A percentile compares a stretch with the other conserved stretches of the same genome.
Conservation (phyloP, 208 protist species). For the Tetramitus jugosus region DNA sequence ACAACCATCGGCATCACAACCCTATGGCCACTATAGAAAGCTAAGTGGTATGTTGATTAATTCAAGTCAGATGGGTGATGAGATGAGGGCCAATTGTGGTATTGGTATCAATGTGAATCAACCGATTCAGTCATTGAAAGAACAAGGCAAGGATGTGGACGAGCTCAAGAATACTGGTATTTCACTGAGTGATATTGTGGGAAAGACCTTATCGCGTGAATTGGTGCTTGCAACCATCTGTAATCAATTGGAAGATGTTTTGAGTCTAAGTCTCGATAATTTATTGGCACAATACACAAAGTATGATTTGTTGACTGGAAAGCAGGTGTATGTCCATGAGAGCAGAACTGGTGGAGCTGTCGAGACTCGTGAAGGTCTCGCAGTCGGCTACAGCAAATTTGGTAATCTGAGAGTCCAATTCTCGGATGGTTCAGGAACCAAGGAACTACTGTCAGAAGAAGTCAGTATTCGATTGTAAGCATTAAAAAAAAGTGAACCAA, state of each 20-base stretch:
- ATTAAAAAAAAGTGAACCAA: no score
- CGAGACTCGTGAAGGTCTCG: background rate
- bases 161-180: background rate
- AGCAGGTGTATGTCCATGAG: background rate
- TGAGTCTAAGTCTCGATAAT: background rate
- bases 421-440: background rate
- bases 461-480: background rate
- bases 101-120: conserved; percentile 11
- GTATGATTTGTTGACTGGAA: background rate
- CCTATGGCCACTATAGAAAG: background rate
- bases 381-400: background rate
- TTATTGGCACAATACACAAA: background rate
- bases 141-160: no score
- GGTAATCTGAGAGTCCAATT: background rate
- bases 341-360: background rate
- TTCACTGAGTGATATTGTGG: background rate
- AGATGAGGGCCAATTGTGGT: background rate
- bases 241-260: background rate
- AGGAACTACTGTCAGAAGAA: conserved; percentile 1
- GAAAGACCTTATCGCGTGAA: background rate
- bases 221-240: background rate
- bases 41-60: conserved; percentile 6
- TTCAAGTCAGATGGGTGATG: background rate
- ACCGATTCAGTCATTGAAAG: background rate
- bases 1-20: no score